phyloP scores from a whole-genome alignment of 805 yeast genomes.

The Metschnikowia henanensis region DNA sequence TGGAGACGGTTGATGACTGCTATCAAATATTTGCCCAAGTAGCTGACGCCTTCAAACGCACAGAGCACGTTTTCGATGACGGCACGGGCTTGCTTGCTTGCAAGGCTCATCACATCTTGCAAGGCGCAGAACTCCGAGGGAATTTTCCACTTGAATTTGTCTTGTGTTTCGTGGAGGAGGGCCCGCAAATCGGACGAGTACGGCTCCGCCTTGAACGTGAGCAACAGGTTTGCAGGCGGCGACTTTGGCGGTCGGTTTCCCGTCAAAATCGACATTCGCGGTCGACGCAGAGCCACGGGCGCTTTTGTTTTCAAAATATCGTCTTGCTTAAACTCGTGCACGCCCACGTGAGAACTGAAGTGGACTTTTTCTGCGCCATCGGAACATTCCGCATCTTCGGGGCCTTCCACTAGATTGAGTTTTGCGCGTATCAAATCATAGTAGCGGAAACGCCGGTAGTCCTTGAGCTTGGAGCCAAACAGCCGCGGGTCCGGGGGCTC shows the following conservation, averaged over 20 bases:
- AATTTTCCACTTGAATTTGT: not conserved
- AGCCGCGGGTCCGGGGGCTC: conserved; percentile 3
- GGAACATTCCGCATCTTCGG: not conserved
- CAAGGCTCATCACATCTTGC: conserved; percentile 3
- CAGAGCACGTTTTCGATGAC: conserved; percentile 12
- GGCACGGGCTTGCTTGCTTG: conserved; percentile 5
- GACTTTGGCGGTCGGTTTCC: not conserved
- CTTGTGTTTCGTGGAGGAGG: not conserved
- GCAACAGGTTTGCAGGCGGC: not conserved
- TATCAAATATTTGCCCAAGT: conserved; percentile 8
- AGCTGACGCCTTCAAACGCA: conserved; percentile 9
- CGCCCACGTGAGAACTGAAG: not conserved
- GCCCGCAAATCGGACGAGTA: not conserved
- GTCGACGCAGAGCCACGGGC: not conserved
- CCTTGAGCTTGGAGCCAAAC: conserved; percentile 5
- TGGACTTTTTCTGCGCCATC: not conserved
- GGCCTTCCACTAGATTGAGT: not conserved
- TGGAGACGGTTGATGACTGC: conserved; percentile 12
- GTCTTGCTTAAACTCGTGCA: not conserved
- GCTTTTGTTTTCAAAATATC: not conserved
- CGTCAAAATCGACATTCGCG: not conserved
- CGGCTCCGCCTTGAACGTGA: not conserved
- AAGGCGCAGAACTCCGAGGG: not conserved
- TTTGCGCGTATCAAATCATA: conserved; percentile 13
- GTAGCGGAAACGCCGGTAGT: conserved; percentile 15